Base-by-base conservation (phyloP, 306 rosid genomes). In the Cucurbita moschata region DNA sequence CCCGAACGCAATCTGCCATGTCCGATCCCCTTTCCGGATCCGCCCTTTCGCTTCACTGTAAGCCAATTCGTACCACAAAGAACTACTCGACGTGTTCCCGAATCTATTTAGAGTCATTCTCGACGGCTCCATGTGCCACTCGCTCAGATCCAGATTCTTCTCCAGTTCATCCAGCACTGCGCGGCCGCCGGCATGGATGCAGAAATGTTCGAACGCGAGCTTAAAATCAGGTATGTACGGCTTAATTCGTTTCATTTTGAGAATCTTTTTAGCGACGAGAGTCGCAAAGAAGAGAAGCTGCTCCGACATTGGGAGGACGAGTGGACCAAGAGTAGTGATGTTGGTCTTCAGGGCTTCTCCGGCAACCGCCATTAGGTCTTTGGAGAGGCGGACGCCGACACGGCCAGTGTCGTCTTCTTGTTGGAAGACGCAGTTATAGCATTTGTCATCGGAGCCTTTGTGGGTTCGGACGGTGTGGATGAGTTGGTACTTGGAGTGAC, bases 1-100 rank as follows among this genome's bases (percentile, higher is more conserved):
- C 3, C 98, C 98, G 54, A 92, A 92, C 0, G 96, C 98, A 59
- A 92, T 92, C 85, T 92, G 98, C 98, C 98, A 92, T 1, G 88
- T 88, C 77, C 90, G 65, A 11, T 89, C 88, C 21, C 97, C 96
- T 70, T 83, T 89, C 30, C 73, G 78, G 15, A 92, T 87, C 81
- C 98, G 81, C 26, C 96, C 96, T 35, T 92, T 92, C 4, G 96
- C 88, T 52, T 92, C 98, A 0, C 87, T 21, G 74, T 92, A 92
- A 2, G 97, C 96, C 82, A 92, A 57, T 16, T 92, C 97, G 37
- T 92, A 92, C 98, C 98, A 92, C 81, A 92, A 38, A 0, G 98
- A 90, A 13, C 98, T 92, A 52, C 98, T 92, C 1, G 98, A 92
- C 26, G 96, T 92, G 79, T 92, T 92, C 0, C 98, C 98, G 49